Base-by-base conservation (phyloP, 441 rosid genomes). In the Dalechampia spathulata region DNA sequence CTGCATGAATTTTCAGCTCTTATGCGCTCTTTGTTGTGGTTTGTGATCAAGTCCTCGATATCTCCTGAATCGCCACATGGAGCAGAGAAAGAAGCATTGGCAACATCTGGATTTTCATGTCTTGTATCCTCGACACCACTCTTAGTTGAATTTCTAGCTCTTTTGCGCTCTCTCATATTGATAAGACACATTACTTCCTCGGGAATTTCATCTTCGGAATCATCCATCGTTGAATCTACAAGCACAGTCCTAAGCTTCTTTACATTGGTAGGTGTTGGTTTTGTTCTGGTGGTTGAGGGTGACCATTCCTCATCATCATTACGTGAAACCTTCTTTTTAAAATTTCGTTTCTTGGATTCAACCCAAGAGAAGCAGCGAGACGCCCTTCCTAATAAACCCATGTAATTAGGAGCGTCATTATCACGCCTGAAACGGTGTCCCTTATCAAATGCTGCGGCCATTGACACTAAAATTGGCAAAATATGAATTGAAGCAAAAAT, bases 361-460 rank as follows among this genome's bases (percentile, higher is more conserved):
- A n/a, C n/a, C n/a, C n/a, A n/a, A n/a, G n/a, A n/a, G n/a, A n/a
- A n/a, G n/a, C n/a, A n/a, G n/a, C n/a, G n/a, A n/a, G n/a, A n/a
- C n/a, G n/a, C n/a, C n/a, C n/a, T n/a, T n/a, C n/a, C n/a, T n/a
- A n/a, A n/a, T n/a, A n/a, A n/a, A n/a, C n/a, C n/a, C n/a, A n/a
- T n/a, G n/a, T n/a, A n/a, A n/a, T n/a, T n/a, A n/a, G n/a, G n/a
- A n/a, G n/a, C n/a, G n/a, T n/a, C n/a, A n/a, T n/a, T n/a, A n/a
- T n/a, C n/a, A n/a, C n/a, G n/a, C n/a, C n/a, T n/a, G n/a, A n/a
- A n/a, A n/a, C n/a, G n/a, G n/a, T n/a, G n/a, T n/a, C 27, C 55
- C 58, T 71, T 62, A 32, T 72, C 70, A 46, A 74, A 47, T 65
- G 67, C 42, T 12, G 75, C 71, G 3, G 67, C 68, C 85, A 75